Base-by-base conservation (phyloP, 768 basidiomycete species). In the Neoboletus magnificus region DNA sequence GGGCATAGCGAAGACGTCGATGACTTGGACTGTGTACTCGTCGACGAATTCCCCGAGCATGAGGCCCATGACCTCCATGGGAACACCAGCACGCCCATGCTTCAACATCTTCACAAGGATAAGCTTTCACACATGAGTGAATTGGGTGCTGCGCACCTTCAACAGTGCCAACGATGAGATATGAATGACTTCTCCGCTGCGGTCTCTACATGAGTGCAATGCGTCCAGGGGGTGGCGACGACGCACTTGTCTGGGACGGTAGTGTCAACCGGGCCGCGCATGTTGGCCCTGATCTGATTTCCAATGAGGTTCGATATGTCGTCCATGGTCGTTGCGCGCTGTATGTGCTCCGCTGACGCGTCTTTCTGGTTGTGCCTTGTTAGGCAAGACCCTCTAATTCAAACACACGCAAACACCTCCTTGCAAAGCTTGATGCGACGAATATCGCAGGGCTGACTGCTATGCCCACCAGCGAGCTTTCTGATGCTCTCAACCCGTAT, bases 1-100 rank as follows among this genome's bases (percentile, higher is more conserved):
- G 44, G 96, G 96, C 96, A 98, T 98, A 43, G 96, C 96, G 65
- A 98, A 98, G 58, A 98, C 96, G 69, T 98, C 96, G 71, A 95
- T 87, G 41, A 93, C 89, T 73, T 93, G 87, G 44, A 96, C 86
- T 5, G 89, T 89, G 78, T 96, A 96, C 69, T 98, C 97, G 77
- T 99, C 97, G 45, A 98, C 92, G 63, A 98, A 98, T 71, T 97
- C 94, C 15, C 96, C 95, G 23, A 98, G 80, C 92, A 98, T 95
- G 37, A 94, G 83, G 58, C 92, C 91, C 96, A 99, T 98, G 62
- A 98, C 96, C 76, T 99, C 97, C 91, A 98, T 94, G 10, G 97
- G 97, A 27, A 99, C 97, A 56, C 96, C 97, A 39, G 97, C 95
- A 50, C 97, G 88, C 22, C 97, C 97, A 66, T 99, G 97, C 74